Evolutionary conservation across 768 basidiomycete species (phyloP), one percentile per base, ranked within the genome.

Genomic region (Chalciporus pseudorubinellus): DNA sequence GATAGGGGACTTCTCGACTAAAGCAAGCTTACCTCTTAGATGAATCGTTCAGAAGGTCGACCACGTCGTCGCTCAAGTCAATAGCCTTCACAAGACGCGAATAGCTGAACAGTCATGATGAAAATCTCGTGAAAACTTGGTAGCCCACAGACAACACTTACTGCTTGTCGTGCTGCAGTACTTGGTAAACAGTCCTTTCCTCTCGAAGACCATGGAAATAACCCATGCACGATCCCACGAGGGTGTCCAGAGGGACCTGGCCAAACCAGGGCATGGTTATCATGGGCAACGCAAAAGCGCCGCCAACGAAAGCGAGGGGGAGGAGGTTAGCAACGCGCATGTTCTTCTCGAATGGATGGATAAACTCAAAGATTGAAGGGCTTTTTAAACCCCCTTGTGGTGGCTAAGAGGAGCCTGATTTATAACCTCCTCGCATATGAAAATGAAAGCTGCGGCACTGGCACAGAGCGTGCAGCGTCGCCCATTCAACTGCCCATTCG

Each of bases 21-120:
- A 45, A 22, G 3, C 16, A 12, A 18, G 44, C 70, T 41, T 48
- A 75, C 76, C 65, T 57, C 24, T 67, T 55, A 14, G 70, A 64
- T 12, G 74, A 59, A 47, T 77, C 72, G 50, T 78, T 73, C 36
- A 78, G 63, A 16, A 75, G 44, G 13, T 61, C 56, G 8, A 67
- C 66, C 21, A 73, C 66, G 26, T 73, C 71, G 20, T 75, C 71
- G 18, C 72, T 72, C 45, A 68, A 67, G 46, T 75, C 68, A 24
- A 77, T 62, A 1, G 72, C 65, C 55, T 75, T 76, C 52, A 70
- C 69, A 7, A 76, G 29, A 21, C 69, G 69, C 6, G 73, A 72
- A 57, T 72, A 77, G 47, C 74, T 76, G 51, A 28, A 28, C 13
- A 20, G 26, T 14, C 11, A 40, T 11, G 31, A 50, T 50, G 1